Evolutionary conservation across 306 rosid species (phyloP), one percentile per base, ranked within the genome.

Genomic region (Mucuna pruriens): DNA sequence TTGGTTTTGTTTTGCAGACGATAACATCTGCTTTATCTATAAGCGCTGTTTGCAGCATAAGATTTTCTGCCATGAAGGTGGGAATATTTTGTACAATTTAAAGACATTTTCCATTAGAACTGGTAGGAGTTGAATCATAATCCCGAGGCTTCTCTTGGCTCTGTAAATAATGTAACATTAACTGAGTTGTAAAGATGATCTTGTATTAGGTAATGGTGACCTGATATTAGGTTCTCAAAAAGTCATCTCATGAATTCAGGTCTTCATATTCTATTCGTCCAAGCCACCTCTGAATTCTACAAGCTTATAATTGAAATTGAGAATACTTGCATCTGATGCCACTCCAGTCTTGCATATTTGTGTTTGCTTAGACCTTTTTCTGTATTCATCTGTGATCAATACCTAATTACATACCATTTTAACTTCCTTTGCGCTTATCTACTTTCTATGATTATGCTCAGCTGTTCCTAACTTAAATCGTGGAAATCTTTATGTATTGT

Each of bases 131-230:
- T 64, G 29, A 70, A 70, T 84, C 66, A 65, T 75, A 63, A 63
- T 82, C 71, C n/a, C 80, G 84, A 82, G 83, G 83, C 80, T 85
- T 83, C 61, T 79, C 71, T 76, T 70, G 76, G 82, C 85, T 83
- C 22, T 89, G 92, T 90, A 89, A 82, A 88, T 88, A 84, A 23
- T 85, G 88, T 85, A 82, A 76, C 89, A 82, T 75, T 85, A 76
- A 75, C 51, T 77, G 89, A 89, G 91, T 61, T 92, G 89, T 88
- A 85, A 89, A 84, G 89, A 86, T 84, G 83, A 75, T 85, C 84
- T 75, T 49, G 68, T 75, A 77, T 71, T 84, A 86, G 86, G 74
- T 42, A 38, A 38, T 38, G 42, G 42, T 38, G 42, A 38, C 42
- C 31, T 29, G 31, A 29, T 29, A 61, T 84, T 76, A 77, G 69